These are phyloP conservation scores for Cydonia oblonga DNA, from an alignment of 331 rosid species.

Conservation along the genomic window DNA sequence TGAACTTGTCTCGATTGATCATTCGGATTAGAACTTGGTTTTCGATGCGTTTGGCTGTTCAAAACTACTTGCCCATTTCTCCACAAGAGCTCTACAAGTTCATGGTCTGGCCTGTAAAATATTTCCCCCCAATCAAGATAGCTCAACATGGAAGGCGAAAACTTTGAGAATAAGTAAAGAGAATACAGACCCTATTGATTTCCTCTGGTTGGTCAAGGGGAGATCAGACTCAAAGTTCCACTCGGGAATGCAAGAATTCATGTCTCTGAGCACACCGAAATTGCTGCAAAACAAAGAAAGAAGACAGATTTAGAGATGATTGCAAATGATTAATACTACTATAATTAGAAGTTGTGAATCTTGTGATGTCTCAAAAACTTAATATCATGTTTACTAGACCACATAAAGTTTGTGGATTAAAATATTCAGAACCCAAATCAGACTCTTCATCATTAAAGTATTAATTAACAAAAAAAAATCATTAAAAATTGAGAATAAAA, in stretches of 20 bases:
- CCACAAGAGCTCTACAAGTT: conserved; percentile 71
- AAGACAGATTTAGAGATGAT: conserved; percentile 10
- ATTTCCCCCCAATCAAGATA: neutral
- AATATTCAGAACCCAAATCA: neutral
- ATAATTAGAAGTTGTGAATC: neutral
- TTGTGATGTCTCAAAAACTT: neutral
- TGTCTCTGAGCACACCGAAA: conserved; percentile 27
- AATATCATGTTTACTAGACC: neutral
- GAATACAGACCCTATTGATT: conserved; percentile 41
- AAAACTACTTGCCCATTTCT: conserved; percentile 72
- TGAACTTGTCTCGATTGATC: conserved; percentile 35
- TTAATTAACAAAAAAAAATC: too few species aligned
- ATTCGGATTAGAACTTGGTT: conserved; percentile 21
- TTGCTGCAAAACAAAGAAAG: conserved; percentile 29
- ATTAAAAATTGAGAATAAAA: neutral
- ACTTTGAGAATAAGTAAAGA: conserved; percentile 10
- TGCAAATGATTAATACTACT: neutral
- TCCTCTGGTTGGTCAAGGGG: conserved; percentile 42
- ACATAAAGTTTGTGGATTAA: neutral
- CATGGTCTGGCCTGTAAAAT: conserved; percentile 56
- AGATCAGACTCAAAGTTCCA: conserved; percentile 56
- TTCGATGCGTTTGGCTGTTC: conserved; percentile 49
- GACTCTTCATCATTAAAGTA: neutral
- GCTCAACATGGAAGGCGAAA: neutral
- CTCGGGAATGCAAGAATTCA: conserved; percentile 47